These are phyloP conservation scores for Apiospora saccharicola DNA, from an alignment of 2,329 filamentous ascomycete genomes.

Conservation along the genomic window DNA sequence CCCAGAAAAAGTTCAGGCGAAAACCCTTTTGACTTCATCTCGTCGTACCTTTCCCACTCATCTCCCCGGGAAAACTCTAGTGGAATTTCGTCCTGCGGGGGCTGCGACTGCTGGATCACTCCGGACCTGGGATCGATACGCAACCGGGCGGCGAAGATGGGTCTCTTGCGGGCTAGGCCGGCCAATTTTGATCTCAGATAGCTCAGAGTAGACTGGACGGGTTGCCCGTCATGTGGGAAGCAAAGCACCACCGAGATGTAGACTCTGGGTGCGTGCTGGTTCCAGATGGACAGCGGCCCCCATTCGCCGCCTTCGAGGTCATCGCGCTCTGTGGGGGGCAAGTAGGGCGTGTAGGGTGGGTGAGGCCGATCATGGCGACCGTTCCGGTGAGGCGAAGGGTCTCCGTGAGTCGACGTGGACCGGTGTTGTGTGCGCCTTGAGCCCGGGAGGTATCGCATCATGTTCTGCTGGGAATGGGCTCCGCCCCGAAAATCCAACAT, in stretches of 20 bases:
- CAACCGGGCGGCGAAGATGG: conserved; percentile 41
- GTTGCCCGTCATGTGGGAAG: conserved; percentile 40
- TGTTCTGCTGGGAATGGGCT: conserved; percentile 10
- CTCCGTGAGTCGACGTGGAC: not conserved
- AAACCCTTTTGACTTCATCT: not conserved
- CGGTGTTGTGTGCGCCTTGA: conserved; percentile 3
- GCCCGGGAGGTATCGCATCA: conserved; percentile 2
- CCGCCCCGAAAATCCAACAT: conserved; percentile 14
- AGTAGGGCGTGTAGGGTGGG: not conserved
- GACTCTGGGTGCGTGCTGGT: conserved; percentile 43
- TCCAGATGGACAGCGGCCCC: conserved; percentile 43
- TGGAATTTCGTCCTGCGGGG: conserved; percentile 38
- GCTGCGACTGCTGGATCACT: conserved; percentile 34
- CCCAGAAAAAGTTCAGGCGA: conserved; percentile 34
- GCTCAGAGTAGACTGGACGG: conserved; percentile 32
- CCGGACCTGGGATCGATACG: conserved; percentile 32
- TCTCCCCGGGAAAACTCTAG: conserved; percentile 28
- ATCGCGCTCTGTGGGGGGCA: not conserved
- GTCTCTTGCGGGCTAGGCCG: conserved; percentile 39
- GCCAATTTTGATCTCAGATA: conserved; percentile 39
- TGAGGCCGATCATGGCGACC: not conserved
- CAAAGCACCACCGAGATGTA: conserved; percentile 45
- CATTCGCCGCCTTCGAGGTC: conserved; percentile 23
- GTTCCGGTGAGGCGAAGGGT: not conserved
- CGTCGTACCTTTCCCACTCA: not conserved